phyloP scores from a whole-genome alignment of 148 eudicot species.

The Amaranthus cruentus region DNA sequence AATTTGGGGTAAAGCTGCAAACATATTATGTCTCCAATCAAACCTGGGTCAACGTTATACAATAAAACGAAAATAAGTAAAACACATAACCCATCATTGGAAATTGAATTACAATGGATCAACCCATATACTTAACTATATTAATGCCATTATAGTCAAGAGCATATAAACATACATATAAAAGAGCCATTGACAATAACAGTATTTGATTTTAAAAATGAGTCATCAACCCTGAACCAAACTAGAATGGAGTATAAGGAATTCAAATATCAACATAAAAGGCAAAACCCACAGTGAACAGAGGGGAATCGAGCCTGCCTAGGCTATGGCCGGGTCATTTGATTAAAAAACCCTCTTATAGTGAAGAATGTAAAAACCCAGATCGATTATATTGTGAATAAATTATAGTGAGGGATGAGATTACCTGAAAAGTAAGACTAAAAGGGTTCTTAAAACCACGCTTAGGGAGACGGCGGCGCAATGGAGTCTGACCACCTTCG shows the following conservation, averaged over 20 bases:
- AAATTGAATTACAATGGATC: background rate
- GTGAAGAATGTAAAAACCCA: background rate
- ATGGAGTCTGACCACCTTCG: slow-evolving; percentile 93
- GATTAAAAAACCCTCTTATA: too few relatives aligned
- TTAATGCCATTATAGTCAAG: background rate
- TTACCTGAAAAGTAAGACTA: slow-evolving; percentile 79
- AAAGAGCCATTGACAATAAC: too few relatives aligned
- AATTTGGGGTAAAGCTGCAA: background rate
- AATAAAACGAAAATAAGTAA: background rate
- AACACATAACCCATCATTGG: too few relatives aligned
- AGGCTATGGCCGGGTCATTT: too few relatives aligned
- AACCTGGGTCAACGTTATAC: background rate
- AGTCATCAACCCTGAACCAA: too few relatives aligned
- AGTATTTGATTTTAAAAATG: too few relatives aligned
- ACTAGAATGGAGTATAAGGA: too few relatives aligned
- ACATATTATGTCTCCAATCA: background rate
- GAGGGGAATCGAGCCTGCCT: too few relatives aligned
- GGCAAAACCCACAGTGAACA: too few relatives aligned
- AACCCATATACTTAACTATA: background rate
- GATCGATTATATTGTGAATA: background rate
- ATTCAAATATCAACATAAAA: too few relatives aligned
- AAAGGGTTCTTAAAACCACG: slow-evolving; percentile 89
- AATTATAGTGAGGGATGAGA: background rate
- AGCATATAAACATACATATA: background rate
- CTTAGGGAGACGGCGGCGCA: slow-evolving; percentile 72